These are phyloP conservation scores for Dactylorhiza incarnata DNA, from an alignment of 106 monocot species.

Conservation along the genomic window DNA sequence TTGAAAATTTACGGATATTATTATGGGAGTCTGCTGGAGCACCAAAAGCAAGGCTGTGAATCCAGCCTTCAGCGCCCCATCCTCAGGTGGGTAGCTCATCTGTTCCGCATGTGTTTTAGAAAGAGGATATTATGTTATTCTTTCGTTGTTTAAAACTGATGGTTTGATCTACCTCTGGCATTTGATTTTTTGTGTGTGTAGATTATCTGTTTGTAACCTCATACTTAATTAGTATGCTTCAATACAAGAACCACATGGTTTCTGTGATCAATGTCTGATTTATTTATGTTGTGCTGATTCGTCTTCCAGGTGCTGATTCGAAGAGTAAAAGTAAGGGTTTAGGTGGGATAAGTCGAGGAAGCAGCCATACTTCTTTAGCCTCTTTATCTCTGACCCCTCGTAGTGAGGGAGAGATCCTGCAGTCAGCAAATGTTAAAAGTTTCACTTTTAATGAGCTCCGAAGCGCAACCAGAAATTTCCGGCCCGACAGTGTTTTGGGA, in stretches of 20 bases:
- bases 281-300: neutral
- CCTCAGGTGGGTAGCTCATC: slow-evolving; percentile 6
- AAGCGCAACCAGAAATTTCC: slow-evolving; percentile 68
- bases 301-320: slow-evolving; percentile 24
- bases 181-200: neutral
- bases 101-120: neutral
- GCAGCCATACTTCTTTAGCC: slow-evolving; percentile 36
- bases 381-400: slow-evolving; percentile 38
- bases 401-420: slow-evolving; percentile 61
- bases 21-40: slow-evolving; percentile 25
- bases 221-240: neutral
- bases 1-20: neutral
- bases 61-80: slow-evolving; percentile 4
- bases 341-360: slow-evolving; percentile 20
- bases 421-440: slow-evolving; percentile 40
- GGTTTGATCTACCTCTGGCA: neutral
- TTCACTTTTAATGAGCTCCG: slow-evolving; percentile 57
- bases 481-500: slow-evolving; percentile 68
- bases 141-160: neutral
- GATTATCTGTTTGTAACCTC: neutral
- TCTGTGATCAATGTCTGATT: neutral
- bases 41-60: slow-evolving; percentile 16
- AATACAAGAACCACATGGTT: neutral
- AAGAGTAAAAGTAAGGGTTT: slow-evolving; percentile 24
- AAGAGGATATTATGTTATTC: neutral